Evolutionary conservation across 345 rosid species (phyloP).

Genomic region (Orychophragmus violaceus): DNA sequence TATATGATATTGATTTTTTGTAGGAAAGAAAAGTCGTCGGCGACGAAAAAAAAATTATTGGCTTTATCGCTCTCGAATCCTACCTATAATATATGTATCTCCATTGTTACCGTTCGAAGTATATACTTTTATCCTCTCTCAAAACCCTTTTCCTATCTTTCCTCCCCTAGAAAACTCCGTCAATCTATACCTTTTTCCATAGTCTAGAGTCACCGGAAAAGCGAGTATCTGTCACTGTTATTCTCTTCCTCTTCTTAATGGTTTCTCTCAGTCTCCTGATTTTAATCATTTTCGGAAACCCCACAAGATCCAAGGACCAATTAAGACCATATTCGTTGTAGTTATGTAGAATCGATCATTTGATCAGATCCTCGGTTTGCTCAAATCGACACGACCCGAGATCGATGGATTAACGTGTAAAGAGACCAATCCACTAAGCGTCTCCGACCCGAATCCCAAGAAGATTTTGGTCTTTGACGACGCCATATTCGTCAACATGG

Average conservation of each 20-base stretch:
- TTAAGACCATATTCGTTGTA: slow-evolving; percentile 80
- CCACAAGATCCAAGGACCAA: slow-evolving; percentile 70
- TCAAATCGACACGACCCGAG: slow-evolving; percentile 78
- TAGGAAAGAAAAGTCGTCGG: neutral
- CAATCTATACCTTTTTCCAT: neutral
- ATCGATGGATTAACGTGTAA: slow-evolving; percentile 74
- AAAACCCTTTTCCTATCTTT: neutral
- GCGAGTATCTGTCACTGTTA: slow-evolving; percentile 25
- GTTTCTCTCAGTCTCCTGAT: slow-evolving; percentile 46
- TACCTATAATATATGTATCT: too few species aligned
- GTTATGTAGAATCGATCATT: slow-evolving; percentile 99
- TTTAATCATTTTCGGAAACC: slow-evolving; percentile 23
- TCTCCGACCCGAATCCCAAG: slow-evolving; percentile 51
- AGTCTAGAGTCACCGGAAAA: slow-evolving; percentile 9
- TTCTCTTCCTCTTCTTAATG: slow-evolving; percentile 43
- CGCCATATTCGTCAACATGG: slow-evolving; percentile 77
- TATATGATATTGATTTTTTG: neutral
- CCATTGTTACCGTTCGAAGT: too few species aligned
- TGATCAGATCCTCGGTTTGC: slow-evolving; percentile 94
- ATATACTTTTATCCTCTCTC: too few species aligned
- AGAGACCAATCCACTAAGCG: slow-evolving; percentile 59
- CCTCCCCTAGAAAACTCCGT: neutral
- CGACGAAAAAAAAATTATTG: neutral
- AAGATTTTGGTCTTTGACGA: slow-evolving; percentile 62
- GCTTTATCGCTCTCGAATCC: neutral